phyloP scores from a whole-genome alignment of 768 basidiomycete species.

The Hygrocybe punicea region DNA sequence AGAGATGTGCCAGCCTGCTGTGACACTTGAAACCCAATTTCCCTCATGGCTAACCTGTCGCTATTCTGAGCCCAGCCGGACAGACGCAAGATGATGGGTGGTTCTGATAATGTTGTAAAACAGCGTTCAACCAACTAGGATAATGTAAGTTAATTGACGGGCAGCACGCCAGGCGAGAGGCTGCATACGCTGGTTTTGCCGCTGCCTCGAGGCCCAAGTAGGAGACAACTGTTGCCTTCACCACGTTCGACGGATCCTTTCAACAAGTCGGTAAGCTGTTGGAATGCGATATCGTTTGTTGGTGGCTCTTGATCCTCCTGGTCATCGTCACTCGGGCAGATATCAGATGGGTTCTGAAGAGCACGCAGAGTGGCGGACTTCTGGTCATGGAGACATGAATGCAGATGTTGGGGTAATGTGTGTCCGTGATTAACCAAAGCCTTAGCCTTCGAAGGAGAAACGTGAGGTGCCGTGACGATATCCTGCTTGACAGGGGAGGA shows the following conservation, averaged over 20 bases:
- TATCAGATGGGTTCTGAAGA: constrained; percentile 33
- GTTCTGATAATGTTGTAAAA: constrained; percentile 42
- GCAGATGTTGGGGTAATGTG: constrained; percentile 41
- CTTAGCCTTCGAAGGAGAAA: neutral
- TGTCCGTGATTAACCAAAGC: constrained; percentile 12
- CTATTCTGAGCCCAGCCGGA: constrained; percentile 83
- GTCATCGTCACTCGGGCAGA: neutral
- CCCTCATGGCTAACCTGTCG: constrained; percentile 87
- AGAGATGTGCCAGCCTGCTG: constrained; percentile 69
- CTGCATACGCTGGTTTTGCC: constrained; percentile 75
- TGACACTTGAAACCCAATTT: constrained; percentile 82
- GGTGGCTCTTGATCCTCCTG: constrained; percentile 28
- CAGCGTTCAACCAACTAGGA: constrained; percentile 60
- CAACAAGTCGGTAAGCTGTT: constrained; percentile 62
- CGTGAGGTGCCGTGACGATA: neutral
- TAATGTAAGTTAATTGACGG: constrained; percentile 4
- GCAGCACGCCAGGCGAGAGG: neutral
- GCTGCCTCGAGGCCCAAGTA: constrained; percentile 80
- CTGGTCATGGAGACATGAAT: constrained; percentile 50
- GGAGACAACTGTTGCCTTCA: constrained; percentile 91
- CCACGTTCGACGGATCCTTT: constrained; percentile 71
- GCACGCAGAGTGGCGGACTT: constrained; percentile 53
- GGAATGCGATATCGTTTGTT: constrained; percentile 50
- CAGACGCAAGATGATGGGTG: constrained; percentile 73
- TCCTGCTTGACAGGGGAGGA: neutral